phyloP scores from a whole-genome alignment of 2,329 filamentous ascomycete genomes.

The Leptographium galeiforme region DNA sequence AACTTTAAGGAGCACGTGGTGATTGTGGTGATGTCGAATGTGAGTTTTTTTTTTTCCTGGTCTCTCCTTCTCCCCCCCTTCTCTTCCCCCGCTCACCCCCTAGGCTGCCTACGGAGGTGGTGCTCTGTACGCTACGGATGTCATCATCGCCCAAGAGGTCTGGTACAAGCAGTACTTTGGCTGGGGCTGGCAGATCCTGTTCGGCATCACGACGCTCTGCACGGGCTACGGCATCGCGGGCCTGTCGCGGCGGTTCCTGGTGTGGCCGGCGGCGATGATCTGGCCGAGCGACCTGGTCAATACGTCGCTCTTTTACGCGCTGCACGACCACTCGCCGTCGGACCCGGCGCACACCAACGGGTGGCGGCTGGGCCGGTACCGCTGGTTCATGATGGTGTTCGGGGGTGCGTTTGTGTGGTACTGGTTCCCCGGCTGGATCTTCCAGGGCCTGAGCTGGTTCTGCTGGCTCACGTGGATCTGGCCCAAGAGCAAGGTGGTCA shows the following conservation, averaged over 20 bases:
- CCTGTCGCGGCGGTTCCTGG: conserved; percentile 42
- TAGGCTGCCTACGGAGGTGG: conserved; percentile 45
- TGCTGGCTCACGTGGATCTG: conserved; percentile 33
- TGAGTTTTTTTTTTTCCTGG: conserved; percentile 20
- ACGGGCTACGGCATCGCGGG: conserved; percentile 53
- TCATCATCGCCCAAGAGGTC: conserved; percentile 35
- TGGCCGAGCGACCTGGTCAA: conserved; percentile 50
- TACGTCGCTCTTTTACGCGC: conserved; percentile 46
- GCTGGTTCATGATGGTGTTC: conserved; percentile 46
- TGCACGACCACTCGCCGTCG: conserved; percentile 45
- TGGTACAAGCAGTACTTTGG: conserved; percentile 40
- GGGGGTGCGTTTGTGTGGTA: conserved; percentile 39
- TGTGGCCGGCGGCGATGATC: conserved; percentile 50
- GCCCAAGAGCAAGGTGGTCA: conserved; percentile 30
- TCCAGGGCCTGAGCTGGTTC: conserved; percentile 31
- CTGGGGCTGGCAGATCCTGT: conserved; percentile 45
- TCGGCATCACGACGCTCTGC: conserved; percentile 46
- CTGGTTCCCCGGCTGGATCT: conserved; percentile 42
- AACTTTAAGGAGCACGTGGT: conserved; percentile 50
- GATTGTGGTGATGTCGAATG: conserved; percentile 52
- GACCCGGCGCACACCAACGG: conserved; percentile 40
- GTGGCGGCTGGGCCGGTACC: conserved; percentile 51
- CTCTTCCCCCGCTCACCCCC: conserved; percentile 9
- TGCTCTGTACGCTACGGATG: conserved; percentile 41
- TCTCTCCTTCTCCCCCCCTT: neutral